Evolutionary conservation across 1,139 yeast species (phyloP), one percentile per base, ranked within the genome.

Genomic region (Candida albicans): DNA sequence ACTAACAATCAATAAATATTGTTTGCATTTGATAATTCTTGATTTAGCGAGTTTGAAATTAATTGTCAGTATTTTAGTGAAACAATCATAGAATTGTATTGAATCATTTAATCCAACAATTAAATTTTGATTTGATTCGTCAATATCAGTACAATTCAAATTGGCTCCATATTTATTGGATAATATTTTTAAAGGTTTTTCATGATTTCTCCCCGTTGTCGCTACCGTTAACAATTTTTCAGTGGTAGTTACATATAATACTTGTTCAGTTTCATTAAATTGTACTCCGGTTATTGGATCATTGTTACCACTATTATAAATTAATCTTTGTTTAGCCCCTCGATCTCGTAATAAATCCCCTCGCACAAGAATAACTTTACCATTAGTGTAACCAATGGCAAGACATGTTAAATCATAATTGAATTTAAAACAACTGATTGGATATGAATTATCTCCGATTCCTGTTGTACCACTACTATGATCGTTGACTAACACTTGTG

Each of bases 261-360:
- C 27, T 6, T 73, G 47, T 33, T 71, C 77, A 30, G 65, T 62
- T 36, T 73, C 78, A 47, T 72, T 70, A 52, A 86, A 80, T 31
- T 77, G 73, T 1, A 93, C 65, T 0, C 90, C 87, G 0, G 99
- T 91, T 24, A 95, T 76, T 0, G 98, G 96, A 42, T 88, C 95
- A 12, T 61, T 57, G 9, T 33, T 42, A 14, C 33, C 42, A 13
- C 82, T 76, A 50, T 85, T 87, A 56, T 82, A 88, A 1, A 91
- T 81, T 0, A 85, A 63, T 30, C 98, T 69, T 57, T 91, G 98
- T 51, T 93, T 79, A 4, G 96, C 82, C 0, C 99, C 99, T 47
- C 96, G 67, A 57, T 95, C 99, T 52, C 93, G 79, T 2, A 87
- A 56, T 37, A 95, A 65, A 61, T 93, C 99, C 6, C 99, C 99